Base-by-base conservation (phyloP, 129 eudicot genomes). In the Lactuca sativa region DNA sequence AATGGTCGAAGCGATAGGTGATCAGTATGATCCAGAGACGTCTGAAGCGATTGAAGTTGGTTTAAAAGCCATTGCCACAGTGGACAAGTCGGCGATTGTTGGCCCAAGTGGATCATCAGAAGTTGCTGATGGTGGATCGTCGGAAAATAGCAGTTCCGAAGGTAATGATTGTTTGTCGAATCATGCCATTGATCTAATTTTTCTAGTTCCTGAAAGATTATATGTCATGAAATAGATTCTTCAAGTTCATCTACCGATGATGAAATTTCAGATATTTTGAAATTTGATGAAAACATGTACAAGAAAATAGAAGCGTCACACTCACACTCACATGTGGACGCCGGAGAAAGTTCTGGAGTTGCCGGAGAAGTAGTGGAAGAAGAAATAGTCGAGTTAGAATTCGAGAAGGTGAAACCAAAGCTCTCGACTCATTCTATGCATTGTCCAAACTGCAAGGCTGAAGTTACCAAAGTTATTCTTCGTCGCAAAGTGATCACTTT, bases 391-490 rank as follows among this genome's bases (percentile, higher is more conserved):
- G 86, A 75, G 70, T 43, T 88, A 9, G 86, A 88, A 55, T 85
- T 88, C 32, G 83, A 85, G 68, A 88, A 80, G 75, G 85, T 78
- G 48, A 70, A 74, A 4, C 70, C 64, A 64, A 81, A 79, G 36
- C 78, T 78, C 34, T 89, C 64, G 30, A 85, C 86, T 13, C 91
- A 83, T 68, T 74, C 82, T 21, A 81, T 80, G 73, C 80, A 85
- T 48, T 85, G 86, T 71, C 91, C 96, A 0, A 78, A 81, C 3
- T 88, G 96, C 44, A 78, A 64, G 57, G 34, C 70, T 30, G 55
- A 60, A 38, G 67, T 88, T 47, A 78, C 87, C 14, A 85, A 78
- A 56, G 96, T 88, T 47, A 52, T 85, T 62, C 83, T 88, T 17
- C 91, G 96, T 7, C 77, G 83, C 16, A 75, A 80, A 61, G 49